Evolutionary conservation across 495 filamentous ascomycete species (phyloP).

Genomic region (Penicillium nucicola): DNA sequence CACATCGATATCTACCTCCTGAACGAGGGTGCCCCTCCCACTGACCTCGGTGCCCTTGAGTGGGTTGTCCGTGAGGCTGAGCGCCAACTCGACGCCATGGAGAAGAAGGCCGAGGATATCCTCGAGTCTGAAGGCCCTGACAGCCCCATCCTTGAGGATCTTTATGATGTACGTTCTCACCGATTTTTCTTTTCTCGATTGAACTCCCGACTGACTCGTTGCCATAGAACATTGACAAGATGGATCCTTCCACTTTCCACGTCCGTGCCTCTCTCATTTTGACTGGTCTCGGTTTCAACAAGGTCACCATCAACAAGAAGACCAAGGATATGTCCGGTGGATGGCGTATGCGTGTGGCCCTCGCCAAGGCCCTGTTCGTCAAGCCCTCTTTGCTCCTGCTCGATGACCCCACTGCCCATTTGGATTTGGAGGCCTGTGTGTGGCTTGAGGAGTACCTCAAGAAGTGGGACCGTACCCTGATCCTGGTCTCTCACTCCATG

Average conservation of each 20-base stretch:
- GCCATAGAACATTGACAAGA: slow-evolving; percentile 87
- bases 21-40: slow-evolving; percentile 94
- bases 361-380: slow-evolving; percentile 97
- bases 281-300: slow-evolving; percentile 99
- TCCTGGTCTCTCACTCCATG: slow-evolving; percentile 95
- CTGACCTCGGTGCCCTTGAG: slow-evolving; percentile 84
- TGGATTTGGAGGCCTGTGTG: slow-evolving; percentile 99
- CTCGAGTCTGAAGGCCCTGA: slow-evolving; percentile 91
- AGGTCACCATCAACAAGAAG: slow-evolving; percentile 93
- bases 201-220: slow-evolving; percentile 25
- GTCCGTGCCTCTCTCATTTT: slow-evolving; percentile 95
- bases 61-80: slow-evolving; percentile 97
- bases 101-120: slow-evolving; percentile 83
- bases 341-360: slow-evolving; percentile 98
- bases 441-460: slow-evolving; percentile 99
- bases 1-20: slow-evolving; percentile 98
- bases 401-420: slow-evolving; percentile 97
- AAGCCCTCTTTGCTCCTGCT: slow-evolving; percentile 93
- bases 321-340: slow-evolving; percentile 99
- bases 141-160: slow-evolving; percentile 82
- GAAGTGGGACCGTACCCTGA: slow-evolving; percentile 98
- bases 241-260: slow-evolving; percentile 99
- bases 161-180: slow-evolving; percentile 81
- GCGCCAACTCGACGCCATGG: slow-evolving; percentile 84
- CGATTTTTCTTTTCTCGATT: neutral